These are phyloP conservation scores for Thalassiosira oceanica DNA, from an alignment of 352 stramenopile species.

Conservation along the genomic window DNA sequence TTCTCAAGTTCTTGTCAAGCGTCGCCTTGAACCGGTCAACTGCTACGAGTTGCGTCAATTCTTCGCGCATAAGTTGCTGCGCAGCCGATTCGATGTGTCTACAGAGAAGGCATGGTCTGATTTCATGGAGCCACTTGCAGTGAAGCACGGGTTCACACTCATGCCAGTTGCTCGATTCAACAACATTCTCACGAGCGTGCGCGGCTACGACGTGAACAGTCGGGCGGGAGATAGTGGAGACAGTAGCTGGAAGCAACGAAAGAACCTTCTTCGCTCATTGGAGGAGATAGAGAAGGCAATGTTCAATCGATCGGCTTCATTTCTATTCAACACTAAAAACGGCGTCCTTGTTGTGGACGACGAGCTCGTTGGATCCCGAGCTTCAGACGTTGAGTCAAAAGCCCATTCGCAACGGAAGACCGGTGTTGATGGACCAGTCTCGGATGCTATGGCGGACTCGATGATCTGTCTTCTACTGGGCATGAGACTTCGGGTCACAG, in stretches of 20 bases:
- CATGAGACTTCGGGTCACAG: not conserved
- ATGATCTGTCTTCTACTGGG: not conserved
- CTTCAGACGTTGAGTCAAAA: constrained; percentile 2
- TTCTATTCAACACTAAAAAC: constrained; percentile 9
- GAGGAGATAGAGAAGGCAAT: not conserved
- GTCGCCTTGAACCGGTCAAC: not conserved
- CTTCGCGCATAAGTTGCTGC: constrained; percentile 4
- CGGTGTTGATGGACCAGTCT: not conserved
- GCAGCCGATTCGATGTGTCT: constrained; percentile 4
- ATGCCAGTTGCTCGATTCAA: constrained; percentile 5
- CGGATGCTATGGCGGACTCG: constrained; percentile 1
- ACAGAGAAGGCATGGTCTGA: not conserved
- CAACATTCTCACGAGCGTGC: constrained; percentile 2
- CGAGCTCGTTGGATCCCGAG: constrained; percentile 1
- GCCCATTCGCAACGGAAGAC: not conserved
- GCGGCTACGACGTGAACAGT: not conserved
- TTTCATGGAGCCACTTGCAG: not conserved
- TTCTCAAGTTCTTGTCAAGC: not conserved
- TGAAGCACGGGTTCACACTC: not conserved
- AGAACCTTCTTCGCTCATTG: constrained; percentile 2
- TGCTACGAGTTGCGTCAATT: constrained; percentile 4
- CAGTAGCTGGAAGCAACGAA: not conserved
- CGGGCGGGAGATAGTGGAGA: constrained; percentile 3
- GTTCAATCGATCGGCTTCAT: not conserved
- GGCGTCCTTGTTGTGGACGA: constrained; percentile 3